Evolutionary conservation across 2,329 filamentous ascomycete genomes (phyloP).

Genomic region (Dactylellina drechsleri): DNA sequence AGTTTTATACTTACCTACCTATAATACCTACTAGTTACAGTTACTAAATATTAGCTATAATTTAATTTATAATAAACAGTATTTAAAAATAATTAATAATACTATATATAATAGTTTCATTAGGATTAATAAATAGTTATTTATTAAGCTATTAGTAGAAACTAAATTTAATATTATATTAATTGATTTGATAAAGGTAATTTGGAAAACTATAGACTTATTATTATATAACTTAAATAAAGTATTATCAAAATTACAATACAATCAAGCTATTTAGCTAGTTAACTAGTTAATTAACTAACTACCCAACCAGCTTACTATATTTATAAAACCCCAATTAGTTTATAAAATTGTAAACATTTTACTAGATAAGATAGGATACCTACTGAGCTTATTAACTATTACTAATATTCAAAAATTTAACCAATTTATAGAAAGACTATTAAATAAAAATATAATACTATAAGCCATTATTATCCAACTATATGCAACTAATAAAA

Average conservation of each 20-base stretch:
- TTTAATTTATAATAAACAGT: too few relatives aligned
- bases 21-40: too few relatives aligned
- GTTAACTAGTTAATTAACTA: too few relatives aligned
- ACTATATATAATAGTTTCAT: neutral
- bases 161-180: neutral
- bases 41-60: too few relatives aligned
- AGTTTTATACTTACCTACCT: too few relatives aligned
- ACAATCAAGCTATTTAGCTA: too few relatives aligned
- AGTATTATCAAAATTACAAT: conserved; percentile 16
- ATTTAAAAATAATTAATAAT: too few relatives aligned
- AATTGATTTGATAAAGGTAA: conserved; percentile 6
- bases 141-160: conserved; percentile 1
- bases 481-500: conserved; percentile 1
- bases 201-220: neutral
- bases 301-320: conserved; percentile 10
- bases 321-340: neutral
- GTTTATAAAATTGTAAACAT: too few relatives aligned
- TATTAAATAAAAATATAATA: conserved; percentile 13
- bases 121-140: conserved; percentile 10
- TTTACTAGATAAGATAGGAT: conserved; percentile 1
- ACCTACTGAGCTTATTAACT: conserved; percentile 1
- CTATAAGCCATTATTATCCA: conserved; percentile 2
- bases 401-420: neutral
- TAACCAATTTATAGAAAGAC: neutral
- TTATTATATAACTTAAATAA: conserved; percentile 1